Evolutionary conservation across 805 yeast genomes (phyloP), one percentile per base, ranked within the genome.

Genomic region (Yamadazyma endophytica): DNA sequence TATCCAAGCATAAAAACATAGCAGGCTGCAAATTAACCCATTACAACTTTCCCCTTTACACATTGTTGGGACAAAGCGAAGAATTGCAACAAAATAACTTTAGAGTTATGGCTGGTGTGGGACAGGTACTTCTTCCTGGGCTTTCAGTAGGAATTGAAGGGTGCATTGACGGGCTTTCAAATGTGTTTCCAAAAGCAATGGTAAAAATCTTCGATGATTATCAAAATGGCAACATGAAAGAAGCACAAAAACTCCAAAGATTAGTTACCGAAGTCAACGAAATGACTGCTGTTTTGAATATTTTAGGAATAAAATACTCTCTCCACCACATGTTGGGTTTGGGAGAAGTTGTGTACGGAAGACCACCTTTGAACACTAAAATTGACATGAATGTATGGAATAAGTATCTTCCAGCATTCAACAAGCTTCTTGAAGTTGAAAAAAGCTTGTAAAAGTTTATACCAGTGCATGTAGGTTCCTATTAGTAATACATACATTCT

Each of bases 21-120:
- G 68, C 72, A 17, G 80, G 79, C 11, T 57, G 68, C 40, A 75
- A 75, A 53, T 51, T 73, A 35, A 64, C 77, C 4, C 73, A 73
- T 45, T 74, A 73, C 23, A 72, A 75, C 46, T 63, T 73, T 27
- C 59, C 74, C 11, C 68, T 67, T 30, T 69, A 70, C 44, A 58
- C 69, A 12, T 49, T 68, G 35, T 54, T 75, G 25, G 75, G 74
- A 1, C 54, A 60, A 20, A 61, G 63, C 44, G 60, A 65, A 27
- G 58, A 52, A 20, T 58, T 69, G 28, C 30, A 31, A 21, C 24
- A 22, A 3, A 64, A 62, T 42, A 58, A 67, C 40, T 74, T 74
- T 55, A 37, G 52, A 22, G 49, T 63, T 19, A 61, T 70, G 42
- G 65, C 76, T 9, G 80, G 80, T 11, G 56, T 71, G 11, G 78